These are phyloP conservation scores for Phaffomyces thermotolerans DNA, from an alignment of 805 yeast species.

Conservation along the genomic window DNA sequence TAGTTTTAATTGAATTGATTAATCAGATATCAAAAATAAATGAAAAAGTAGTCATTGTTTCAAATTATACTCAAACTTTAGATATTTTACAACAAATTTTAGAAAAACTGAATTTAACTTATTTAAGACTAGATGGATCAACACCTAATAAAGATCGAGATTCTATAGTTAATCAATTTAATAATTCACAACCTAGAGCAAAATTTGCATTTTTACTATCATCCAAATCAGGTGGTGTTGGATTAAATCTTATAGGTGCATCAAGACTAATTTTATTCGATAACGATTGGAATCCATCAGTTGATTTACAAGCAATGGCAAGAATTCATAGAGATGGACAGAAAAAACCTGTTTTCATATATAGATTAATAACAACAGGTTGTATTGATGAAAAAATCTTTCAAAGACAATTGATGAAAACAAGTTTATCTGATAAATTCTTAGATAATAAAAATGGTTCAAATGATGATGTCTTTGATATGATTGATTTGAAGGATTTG, in stretches of 20 bases:
- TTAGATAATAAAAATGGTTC: constrained; percentile 37
- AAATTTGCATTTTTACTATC: constrained; percentile 65
- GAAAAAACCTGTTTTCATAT: constrained; percentile 64
- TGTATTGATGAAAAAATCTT: constrained; percentile 90
- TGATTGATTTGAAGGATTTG: constrained; percentile 63
- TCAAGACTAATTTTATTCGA: constrained; percentile 80
- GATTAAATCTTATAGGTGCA: constrained; percentile 85
- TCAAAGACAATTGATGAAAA: constrained; percentile 85
- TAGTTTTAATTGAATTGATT: constrained; percentile 50
- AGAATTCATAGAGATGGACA: constrained; percentile 95
- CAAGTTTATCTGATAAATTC: constrained; percentile 68
- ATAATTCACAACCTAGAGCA: constrained; percentile 22
- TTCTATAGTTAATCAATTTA: constrained; percentile 56
- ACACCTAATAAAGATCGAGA: constrained; percentile 65
- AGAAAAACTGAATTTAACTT: constrained; percentile 40
- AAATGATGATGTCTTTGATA: constrained; percentile 61
- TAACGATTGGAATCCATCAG: constrained; percentile 95
- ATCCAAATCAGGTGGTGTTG: constrained; percentile 91
- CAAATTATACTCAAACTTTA: constrained; percentile 82
- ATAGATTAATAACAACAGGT: constrained; percentile 80
- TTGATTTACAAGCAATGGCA: constrained; percentile 93
- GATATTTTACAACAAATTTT: constrained; percentile 64
- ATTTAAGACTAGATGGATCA: constrained; percentile 73
- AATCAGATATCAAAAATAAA: constrained; percentile 37
- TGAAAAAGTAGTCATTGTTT: constrained; percentile 81